phyloP scores from a whole-genome alignment of 257 asterid genomes.

The Jacaranda copaia region DNA sequence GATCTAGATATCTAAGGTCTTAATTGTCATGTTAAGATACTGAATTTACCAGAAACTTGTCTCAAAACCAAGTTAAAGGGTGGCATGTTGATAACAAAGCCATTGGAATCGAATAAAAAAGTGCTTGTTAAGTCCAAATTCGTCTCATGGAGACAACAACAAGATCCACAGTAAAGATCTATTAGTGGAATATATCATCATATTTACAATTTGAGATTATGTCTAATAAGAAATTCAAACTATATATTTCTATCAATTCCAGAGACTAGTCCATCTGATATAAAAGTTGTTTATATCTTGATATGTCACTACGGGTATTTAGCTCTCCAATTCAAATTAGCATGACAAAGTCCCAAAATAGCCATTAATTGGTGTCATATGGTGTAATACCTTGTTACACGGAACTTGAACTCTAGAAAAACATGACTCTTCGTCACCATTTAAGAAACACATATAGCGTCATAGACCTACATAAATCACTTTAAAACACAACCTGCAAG shows the following conservation, averaged over 20 bases:
- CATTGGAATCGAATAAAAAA: background rate
- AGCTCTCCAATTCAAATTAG: background rate
- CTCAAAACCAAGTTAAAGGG: background rate
- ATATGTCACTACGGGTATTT: background rate
- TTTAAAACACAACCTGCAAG: background rate
- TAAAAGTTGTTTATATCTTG: background rate
- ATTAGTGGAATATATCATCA: background rate
- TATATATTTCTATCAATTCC: background rate
- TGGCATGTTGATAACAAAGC: background rate
- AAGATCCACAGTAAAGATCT: background rate
- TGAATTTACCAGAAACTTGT: too few relatives aligned
- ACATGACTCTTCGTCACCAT: too few relatives aligned
- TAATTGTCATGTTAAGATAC: too few relatives aligned
- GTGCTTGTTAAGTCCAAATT: background rate
- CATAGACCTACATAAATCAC: background rate
- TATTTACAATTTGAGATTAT: background rate
- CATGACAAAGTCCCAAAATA: background rate
- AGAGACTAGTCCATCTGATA: background rate
- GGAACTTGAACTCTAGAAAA: too few relatives aligned
- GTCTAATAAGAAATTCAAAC: background rate
- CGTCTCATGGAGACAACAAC: background rate
- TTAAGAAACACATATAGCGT: background rate
- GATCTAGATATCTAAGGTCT: too few relatives aligned
- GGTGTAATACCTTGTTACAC: too few relatives aligned
- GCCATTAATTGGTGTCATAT: background rate